Conservation (phyloP, 768 basidiomycete species). For the Kwoniella mangroviensis region DNA sequence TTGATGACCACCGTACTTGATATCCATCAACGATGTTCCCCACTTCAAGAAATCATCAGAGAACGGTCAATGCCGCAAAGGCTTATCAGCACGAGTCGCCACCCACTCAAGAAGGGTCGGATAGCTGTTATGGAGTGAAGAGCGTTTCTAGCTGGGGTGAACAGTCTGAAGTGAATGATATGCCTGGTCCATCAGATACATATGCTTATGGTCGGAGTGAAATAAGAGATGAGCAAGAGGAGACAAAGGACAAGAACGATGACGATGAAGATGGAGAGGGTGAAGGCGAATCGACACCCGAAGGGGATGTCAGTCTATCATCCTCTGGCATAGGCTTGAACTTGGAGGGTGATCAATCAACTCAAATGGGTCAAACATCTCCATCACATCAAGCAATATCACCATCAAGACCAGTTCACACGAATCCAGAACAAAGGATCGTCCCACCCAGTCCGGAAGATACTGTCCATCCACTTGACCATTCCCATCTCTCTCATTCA, state of each 20-base stretch:
- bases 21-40: conserved; percentile 13
- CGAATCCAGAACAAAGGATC: conserved; percentile 17
- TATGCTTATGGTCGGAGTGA: background rate
- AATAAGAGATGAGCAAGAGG: too few species aligned
- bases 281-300: background rate
- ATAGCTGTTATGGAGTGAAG: conserved; percentile 23
- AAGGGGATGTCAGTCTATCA: background rate
- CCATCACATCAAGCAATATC: background rate
- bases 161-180: conserved; percentile 2
- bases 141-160: conserved; percentile 23
- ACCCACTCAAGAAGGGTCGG: conserved; percentile 6
- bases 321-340: background rate
- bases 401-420: conserved; percentile 7
- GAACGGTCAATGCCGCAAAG: conserved; percentile 18
- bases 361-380: background rate
- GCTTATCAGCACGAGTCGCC: conserved; percentile 30
- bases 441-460: conserved; percentile 35
- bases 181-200: background rate
- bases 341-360: background rate
- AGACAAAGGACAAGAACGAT: background rate
- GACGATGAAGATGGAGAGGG: background rate
- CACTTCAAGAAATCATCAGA: conserved; percentile 6
- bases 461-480: conserved; percentile 28
- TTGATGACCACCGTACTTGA: background rate
- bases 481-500: background rate